phyloP scores from a whole-genome alignment of 2,329 filamentous ascomycete genomes.

The Thermomyces lanuginosus region DNA sequence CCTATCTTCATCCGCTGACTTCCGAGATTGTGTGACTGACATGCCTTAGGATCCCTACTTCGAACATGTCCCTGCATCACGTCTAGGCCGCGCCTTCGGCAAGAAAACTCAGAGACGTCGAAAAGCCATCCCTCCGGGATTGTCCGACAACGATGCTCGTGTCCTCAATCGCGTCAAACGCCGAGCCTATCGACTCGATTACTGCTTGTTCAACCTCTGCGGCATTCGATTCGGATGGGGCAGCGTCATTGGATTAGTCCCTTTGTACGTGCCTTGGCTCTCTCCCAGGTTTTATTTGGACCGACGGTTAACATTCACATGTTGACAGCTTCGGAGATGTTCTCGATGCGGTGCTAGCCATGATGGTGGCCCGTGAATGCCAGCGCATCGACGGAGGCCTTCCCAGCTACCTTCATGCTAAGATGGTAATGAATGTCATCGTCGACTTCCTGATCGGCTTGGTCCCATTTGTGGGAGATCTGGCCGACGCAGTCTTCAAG shows the following conservation, averaged over 20 bases:
- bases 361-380: constrained; percentile 60
- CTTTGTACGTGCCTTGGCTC: constrained; percentile 44
- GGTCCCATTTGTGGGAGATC: constrained; percentile 35
- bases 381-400: constrained; percentile 62
- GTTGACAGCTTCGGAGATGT: constrained; percentile 51
- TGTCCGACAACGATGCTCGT: constrained; percentile 65
- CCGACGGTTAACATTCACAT: background rate
- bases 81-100: constrained; percentile 45
- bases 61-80: constrained; percentile 60
- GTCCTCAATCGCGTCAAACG: constrained; percentile 75
- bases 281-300: background rate
- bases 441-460: constrained; percentile 34
- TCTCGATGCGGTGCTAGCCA: constrained; percentile 54
- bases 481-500: constrained; percentile 32
- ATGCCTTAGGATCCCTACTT: constrained; percentile 70
- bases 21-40: too few species aligned
- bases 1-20: too few species aligned
- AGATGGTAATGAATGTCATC: constrained; percentile 67
- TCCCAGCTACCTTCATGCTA: constrained; percentile 35
- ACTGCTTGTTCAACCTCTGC: constrained; percentile 63
- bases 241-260: constrained; percentile 68
- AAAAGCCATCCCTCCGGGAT: constrained; percentile 67
- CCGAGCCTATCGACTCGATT: constrained; percentile 71
- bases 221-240: constrained; percentile 82
- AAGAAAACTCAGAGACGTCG: constrained; percentile 68